Conservation (phyloP, 2,329 filamentous ascomycete genomes). For the Calonectria montana region DNA sequence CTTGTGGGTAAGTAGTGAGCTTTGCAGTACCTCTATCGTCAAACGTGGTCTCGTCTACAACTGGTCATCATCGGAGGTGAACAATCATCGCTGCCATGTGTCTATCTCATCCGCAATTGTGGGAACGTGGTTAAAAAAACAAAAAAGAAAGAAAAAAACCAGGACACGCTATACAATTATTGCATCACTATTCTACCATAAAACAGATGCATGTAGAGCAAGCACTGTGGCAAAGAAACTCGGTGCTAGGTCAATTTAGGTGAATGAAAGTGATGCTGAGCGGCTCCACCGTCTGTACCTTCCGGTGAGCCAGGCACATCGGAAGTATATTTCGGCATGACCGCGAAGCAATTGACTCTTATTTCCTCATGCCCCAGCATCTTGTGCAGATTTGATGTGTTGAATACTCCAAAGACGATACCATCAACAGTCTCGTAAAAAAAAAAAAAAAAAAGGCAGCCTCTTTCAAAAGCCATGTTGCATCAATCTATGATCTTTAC, state of each 20-base stretch:
- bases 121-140: neutral
- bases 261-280: neutral
- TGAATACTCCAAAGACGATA: neutral
- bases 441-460: neutral
- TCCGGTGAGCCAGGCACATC: neutral
- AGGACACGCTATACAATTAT: too few relatives aligned
- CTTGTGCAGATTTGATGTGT: neutral
- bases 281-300: neutral
- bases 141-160: too few relatives aligned
- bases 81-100: neutral
- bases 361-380: neutral
- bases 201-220: neutral
- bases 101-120: neutral
- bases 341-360: neutral
- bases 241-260: neutral
- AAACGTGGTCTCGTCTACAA: too few relatives aligned
- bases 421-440: neutral
- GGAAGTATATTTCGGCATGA: conserved; percentile 1
- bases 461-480: neutral
- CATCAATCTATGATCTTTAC: neutral
- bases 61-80: too few relatives aligned
- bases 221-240: neutral
- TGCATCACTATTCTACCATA: neutral
- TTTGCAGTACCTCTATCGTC: neutral
- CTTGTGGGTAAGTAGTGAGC: too few relatives aligned